phyloP scores from a whole-genome alignment of 345 rosid species.

The Bruguiera gymnorhiza region DNA sequence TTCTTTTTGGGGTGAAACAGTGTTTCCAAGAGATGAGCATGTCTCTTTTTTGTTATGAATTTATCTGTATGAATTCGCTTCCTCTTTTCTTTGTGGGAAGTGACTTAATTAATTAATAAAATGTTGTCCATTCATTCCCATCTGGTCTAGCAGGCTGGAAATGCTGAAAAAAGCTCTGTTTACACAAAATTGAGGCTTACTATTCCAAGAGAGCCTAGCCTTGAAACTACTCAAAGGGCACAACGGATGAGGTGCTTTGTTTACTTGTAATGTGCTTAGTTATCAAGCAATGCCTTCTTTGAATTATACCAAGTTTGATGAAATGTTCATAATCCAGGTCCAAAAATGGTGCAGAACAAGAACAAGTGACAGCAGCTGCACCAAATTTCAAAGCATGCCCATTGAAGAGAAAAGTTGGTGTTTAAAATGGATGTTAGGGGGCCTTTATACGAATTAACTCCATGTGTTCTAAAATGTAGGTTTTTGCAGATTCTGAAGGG shows the following conservation, averaged over 20 bases:
- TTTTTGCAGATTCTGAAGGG: slow-evolving; percentile 74
- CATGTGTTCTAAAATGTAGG: slow-evolving; percentile 16
- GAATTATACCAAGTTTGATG: slow-evolving; percentile 13
- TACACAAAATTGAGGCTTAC: slow-evolving; percentile 56
- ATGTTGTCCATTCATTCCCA: neutral
- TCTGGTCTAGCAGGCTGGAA: slow-evolving; percentile 50
- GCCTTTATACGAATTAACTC: slow-evolving; percentile 4
- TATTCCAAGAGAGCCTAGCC: slow-evolving; percentile 85
- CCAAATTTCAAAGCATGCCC: slow-evolving; percentile 90
- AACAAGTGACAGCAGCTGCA: slow-evolving; percentile 32
- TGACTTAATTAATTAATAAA: neutral
- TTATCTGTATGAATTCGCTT: neutral
- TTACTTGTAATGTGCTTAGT: slow-evolving; percentile 9
- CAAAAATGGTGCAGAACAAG: slow-evolving; percentile 38
- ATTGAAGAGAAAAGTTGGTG: slow-evolving; percentile 85
- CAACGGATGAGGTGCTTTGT: slow-evolving; percentile 60
- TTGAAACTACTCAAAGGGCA: slow-evolving; percentile 82
- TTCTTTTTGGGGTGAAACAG: too few relatives aligned
- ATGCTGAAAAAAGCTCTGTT: slow-evolving; percentile 37
- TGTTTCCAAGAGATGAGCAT: too few relatives aligned
- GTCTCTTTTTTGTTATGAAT: too few relatives aligned
- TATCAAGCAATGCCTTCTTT: slow-evolving; percentile 6
- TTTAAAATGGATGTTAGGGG: slow-evolving; percentile 10
- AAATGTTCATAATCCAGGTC: slow-evolving; percentile 52
- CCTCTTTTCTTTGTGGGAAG: neutral